These are phyloP conservation scores for Lodderomyces margitis DNA, from an alignment of 1,139 yeast genomes.

Conservation along the genomic window DNA sequence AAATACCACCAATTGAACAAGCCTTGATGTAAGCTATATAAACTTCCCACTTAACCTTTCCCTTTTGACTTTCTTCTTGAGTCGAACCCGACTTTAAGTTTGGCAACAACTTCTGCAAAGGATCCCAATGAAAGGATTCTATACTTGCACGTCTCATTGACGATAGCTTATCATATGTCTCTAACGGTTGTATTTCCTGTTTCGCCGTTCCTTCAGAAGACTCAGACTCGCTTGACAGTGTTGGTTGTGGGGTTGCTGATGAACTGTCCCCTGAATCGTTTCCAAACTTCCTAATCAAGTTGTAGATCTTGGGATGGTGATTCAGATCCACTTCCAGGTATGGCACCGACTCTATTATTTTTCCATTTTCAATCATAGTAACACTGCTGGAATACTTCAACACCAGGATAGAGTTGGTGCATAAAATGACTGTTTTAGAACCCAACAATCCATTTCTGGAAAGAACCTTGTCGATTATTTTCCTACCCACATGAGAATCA, in stretches of 20 bases:
- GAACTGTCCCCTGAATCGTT: constrained; percentile 1
- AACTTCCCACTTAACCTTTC: constrained; percentile 28
- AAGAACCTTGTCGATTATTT: constrained; percentile 43
- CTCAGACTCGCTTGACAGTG: background rate
- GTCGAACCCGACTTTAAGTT: constrained; percentile 23
- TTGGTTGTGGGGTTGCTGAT: background rate
- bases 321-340: constrained; percentile 17
- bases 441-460: constrained; percentile 25
- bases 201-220: background rate
- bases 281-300: constrained; percentile 26
- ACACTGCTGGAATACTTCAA: constrained; percentile 28
- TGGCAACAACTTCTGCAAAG: constrained; percentile 25
- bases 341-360: constrained; percentile 27
- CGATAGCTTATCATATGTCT: background rate
- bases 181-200: background rate
- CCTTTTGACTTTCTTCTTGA: constrained; percentile 26
- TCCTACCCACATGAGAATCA: constrained; percentile 91
- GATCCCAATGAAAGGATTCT: constrained; percentile 35
- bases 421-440: constrained; percentile 28
- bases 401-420: constrained; percentile 33
- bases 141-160: constrained; percentile 25
- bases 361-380: constrained; percentile 25
- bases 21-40: constrained; percentile 30
- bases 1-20: constrained; percentile 24
- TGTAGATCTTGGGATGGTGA: constrained; percentile 25